Evolutionary conservation across 306 rosid genomes (phyloP).

Genomic region (Senna tora): DNA sequence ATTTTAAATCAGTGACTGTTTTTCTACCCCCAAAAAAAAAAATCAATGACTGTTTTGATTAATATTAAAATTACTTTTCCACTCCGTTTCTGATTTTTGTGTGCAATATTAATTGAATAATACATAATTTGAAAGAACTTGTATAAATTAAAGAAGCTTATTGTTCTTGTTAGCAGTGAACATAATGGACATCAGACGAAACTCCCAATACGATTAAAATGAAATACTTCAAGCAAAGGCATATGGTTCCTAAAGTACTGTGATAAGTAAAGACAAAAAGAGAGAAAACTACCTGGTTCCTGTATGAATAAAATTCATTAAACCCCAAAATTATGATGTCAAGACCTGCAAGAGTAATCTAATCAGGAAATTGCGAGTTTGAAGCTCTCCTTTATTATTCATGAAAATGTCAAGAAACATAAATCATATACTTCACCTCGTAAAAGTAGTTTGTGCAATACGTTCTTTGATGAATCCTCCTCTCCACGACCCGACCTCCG

Average conservation of each 20-base stretch:
- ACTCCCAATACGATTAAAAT: slow-evolving; percentile 8
- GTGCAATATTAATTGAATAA: too few species aligned
- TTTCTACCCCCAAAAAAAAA: too few species aligned
- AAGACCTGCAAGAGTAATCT: slow-evolving; percentile 67
- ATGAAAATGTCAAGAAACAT: slow-evolving; percentile 26
- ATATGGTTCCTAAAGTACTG: background rate
- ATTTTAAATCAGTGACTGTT: too few species aligned
- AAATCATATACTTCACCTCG: slow-evolving; percentile 55
- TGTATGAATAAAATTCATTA: slow-evolving; percentile 89
- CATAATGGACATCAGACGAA: background rate
- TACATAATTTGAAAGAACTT: too few species aligned
- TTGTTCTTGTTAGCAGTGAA: background rate
- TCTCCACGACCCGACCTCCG: too few species aligned
- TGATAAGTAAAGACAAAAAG: background rate
- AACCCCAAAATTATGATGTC: slow-evolving; percentile 89
- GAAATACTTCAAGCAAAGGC: background rate
- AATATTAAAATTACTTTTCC: too few species aligned
- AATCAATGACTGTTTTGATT: too few species aligned
- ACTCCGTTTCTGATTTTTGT: too few species aligned
- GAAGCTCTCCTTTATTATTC: slow-evolving; percentile 7
- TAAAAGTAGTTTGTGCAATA: slow-evolving; percentile 63
- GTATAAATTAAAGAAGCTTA: background rate
- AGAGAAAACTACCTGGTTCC: slow-evolving; percentile 69
- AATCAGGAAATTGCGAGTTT: slow-evolving; percentile 34
- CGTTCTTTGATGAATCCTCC: too few species aligned